Percentiles rank a stretch among this genome's conserved stretches.
These are phyloP conservation scores for Hypoxylon sp. DNA, from an alignment of 2,329 filamentous ascomycete species.

Conservation along the genomic window DNA sequence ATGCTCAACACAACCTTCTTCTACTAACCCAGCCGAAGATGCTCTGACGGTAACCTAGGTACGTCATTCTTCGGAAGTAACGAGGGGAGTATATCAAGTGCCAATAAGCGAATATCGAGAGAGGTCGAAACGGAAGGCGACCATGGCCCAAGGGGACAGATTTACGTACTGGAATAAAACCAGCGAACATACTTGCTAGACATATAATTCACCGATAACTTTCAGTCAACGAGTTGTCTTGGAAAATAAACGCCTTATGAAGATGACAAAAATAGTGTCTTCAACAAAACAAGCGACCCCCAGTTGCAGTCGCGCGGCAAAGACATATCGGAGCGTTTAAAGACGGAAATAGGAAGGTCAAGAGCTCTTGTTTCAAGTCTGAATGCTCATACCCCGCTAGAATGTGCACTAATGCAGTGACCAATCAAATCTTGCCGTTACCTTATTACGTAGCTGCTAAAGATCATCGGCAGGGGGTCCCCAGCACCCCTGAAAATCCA, in stretches of 20 bases:
- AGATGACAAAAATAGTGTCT: constrained; percentile 25
- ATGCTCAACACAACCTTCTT: no score
- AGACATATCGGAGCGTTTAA: constrained; percentile 27
- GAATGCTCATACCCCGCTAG: constrained; percentile 8
- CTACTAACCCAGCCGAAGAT: no score
- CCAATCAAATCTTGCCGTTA: constrained; percentile 29
- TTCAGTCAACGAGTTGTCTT: neutral
- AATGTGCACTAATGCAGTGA: constrained; percentile 10
- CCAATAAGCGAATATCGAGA: no score
- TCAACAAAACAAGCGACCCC: constrained; percentile 9
- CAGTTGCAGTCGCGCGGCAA: constrained; percentile 38
- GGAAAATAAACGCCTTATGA: neutral
- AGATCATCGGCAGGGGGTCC: constrained; percentile 26
- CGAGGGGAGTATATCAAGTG: no score
- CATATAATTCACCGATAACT: neutral
- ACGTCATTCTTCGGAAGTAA: no score
- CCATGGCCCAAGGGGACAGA: no score
- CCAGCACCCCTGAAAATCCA: constrained; percentile 36
- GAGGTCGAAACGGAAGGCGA: no score
- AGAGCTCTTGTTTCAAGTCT: constrained; percentile 35
- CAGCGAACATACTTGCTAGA: neutral
- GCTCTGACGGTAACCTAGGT: no score
- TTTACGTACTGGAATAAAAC: neutral
- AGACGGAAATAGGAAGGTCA: constrained; percentile 30
- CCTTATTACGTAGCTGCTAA: constrained; percentile 24